A percentile compares a stretch with the other conserved stretches of the same genome.
Conservation (phyloP, 2,329 filamentous ascomycete species). For the Thermothelomyces thermophilus region DNA sequence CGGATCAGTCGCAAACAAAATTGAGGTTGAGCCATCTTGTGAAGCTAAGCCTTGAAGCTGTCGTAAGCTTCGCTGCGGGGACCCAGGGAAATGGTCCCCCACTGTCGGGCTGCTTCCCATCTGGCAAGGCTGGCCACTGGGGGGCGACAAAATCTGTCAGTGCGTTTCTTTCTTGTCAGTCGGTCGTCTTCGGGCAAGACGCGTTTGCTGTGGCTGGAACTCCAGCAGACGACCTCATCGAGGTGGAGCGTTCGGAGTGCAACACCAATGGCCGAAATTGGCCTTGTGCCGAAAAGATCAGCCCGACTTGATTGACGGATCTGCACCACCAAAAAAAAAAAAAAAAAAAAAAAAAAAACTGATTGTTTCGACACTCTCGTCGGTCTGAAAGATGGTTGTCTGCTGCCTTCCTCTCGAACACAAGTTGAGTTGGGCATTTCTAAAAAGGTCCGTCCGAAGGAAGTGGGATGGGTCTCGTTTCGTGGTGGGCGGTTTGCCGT, state of each 20-base stretch:
- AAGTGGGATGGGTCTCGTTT: background rate
- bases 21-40: too few relatives aligned
- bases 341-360: background rate
- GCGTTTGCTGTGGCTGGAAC: conserved; percentile 10
- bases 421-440: background rate
- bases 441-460: background rate
- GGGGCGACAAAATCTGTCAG: too few relatives aligned
- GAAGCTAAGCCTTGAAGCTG: too few relatives aligned
- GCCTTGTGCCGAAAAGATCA: background rate
- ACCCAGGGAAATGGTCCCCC: too few relatives aligned
- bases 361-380: background rate
- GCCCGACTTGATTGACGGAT: background rate
- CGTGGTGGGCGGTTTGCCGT: conserved; percentile 15
- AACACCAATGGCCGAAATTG: background rate
- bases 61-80: too few relatives aligned
- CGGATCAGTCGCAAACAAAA: too few relatives aligned
- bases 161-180: too few relatives aligned
- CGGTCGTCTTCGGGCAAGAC: too few relatives aligned
- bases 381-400: background rate
- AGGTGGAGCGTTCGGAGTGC: background rate
- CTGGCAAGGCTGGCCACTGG: too few relatives aligned
- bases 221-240: conserved; percentile 1
- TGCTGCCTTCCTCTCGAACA: background rate
- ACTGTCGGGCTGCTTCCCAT: too few relatives aligned
- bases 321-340: background rate